phyloP scores from a whole-genome alignment of 257 asterid species.

The Cinchona pubescens region DNA sequence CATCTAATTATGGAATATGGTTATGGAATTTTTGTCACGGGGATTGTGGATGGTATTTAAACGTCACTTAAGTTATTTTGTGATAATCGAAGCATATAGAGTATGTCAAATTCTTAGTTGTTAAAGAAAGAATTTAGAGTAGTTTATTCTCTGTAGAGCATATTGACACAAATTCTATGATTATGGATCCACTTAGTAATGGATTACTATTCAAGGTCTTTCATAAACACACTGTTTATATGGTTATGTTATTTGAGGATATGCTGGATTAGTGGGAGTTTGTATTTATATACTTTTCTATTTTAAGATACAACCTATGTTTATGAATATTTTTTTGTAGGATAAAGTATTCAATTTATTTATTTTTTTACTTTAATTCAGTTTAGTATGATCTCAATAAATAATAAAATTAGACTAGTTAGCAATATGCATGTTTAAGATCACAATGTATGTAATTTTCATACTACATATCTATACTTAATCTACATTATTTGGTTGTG shows the following conservation, averaged over 20 bases:
- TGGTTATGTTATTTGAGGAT: not conserved
- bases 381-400: too few species aligned
- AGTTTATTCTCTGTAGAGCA: not conserved
- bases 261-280: too few species aligned
- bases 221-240: not conserved
- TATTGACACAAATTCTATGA: not conserved
- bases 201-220: not conserved
- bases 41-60: not conserved
- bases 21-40: not conserved
- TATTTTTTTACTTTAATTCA: too few species aligned
- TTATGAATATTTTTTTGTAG: too few species aligned
- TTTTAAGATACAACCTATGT: too few species aligned
- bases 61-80: not conserved
- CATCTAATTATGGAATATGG: not conserved
- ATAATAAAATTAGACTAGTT: too few species aligned
- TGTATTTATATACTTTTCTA: too few species aligned
- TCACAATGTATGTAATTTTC: too few species aligned
- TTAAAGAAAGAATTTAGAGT: not conserved
- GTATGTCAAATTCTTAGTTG: not conserved
- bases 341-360: too few species aligned
- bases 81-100: not conserved
- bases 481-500: too few species aligned
- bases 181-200: not conserved
- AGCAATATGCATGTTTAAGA: too few species aligned
- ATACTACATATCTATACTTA: too few species aligned